phyloP scores from a whole-genome alignment of 257 asterid species.

The Penstemon barbatus region DNA sequence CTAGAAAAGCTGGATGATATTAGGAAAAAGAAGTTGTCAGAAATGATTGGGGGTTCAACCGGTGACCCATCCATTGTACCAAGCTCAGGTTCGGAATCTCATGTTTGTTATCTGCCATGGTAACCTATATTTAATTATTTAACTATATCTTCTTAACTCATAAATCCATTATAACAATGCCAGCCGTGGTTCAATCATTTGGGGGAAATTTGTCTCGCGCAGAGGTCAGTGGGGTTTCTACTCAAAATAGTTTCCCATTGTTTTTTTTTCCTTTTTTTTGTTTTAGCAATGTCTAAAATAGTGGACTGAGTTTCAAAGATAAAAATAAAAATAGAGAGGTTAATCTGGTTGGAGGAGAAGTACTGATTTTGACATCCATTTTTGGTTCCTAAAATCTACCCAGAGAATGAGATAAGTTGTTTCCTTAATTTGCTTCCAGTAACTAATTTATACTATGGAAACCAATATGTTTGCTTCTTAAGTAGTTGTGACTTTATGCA shows the following conservation, averaged over 20 bases:
- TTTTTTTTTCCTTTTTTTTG: background rate
- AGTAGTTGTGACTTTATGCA: background rate
- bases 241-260: background rate
- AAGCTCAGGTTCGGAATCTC: conserved; percentile 56
- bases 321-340: background rate
- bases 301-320: background rate
- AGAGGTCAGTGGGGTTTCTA: conserved; percentile 51
- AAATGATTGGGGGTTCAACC: conserved; percentile 83
- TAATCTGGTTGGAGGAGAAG: conserved; percentile 5
- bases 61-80: conserved; percentile 54
- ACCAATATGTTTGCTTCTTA: background rate
- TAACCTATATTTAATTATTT: background rate
- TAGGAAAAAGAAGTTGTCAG: conserved; percentile 87
- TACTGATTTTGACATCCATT: background rate
- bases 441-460: background rate
- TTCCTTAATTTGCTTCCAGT: background rate
- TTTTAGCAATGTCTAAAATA: background rate
- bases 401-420: conserved; percentile 6
- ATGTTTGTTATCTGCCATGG: conserved; percentile 16
- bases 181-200: conserved; percentile 60
- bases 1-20: conserved; percentile 92
- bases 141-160: conserved; percentile 21
- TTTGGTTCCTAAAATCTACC: background rate
- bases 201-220: conserved; percentile 47
- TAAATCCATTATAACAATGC: conserved; percentile 29